These are phyloP conservation scores for Calonectria pteridis DNA, from an alignment of 2,329 filamentous ascomycete species.

Conservation along the genomic window DNA sequence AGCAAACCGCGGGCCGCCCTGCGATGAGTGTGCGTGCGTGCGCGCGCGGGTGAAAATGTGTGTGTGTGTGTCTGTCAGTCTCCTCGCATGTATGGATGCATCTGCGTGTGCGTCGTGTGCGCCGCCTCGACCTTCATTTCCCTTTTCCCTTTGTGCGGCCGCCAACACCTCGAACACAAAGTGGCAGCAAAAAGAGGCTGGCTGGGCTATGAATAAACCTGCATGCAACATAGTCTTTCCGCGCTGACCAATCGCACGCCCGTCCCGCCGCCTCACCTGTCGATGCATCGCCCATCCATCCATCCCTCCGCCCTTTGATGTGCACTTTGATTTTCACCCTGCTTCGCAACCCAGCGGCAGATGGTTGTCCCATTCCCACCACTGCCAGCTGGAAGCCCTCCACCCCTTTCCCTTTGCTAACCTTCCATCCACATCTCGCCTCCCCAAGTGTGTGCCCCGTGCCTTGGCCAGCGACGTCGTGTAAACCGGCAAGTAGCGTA, in stretches of 20 bases:
- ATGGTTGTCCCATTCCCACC: not conserved
- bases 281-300: not conserved
- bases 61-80: not conserved
- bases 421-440: not conserved
- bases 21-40: not conserved
- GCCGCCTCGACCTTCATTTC: not conserved
- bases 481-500: not conserved
- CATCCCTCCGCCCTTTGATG: not conserved
- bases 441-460: not conserved
- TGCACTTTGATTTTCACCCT: not conserved
- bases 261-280: not conserved
- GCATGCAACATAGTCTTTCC: not conserved
- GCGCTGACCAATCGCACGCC: not conserved
- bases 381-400: not conserved
- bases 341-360: not conserved
- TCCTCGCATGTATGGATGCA: not conserved
- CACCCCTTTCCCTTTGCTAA: not conserved
- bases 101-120: not conserved
- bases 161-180: not conserved
- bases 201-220: slow-evolving; percentile 7
- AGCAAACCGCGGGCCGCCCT: not conserved
- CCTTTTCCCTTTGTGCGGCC: not conserved
- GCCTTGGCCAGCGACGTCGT: not conserved
- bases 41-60: not conserved
- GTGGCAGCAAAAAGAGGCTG: not conserved